These are phyloP conservation scores for Globisporangium megalacanthum DNA, from an alignment of 352 stramenopile species.

Conservation along the genomic window DNA sequence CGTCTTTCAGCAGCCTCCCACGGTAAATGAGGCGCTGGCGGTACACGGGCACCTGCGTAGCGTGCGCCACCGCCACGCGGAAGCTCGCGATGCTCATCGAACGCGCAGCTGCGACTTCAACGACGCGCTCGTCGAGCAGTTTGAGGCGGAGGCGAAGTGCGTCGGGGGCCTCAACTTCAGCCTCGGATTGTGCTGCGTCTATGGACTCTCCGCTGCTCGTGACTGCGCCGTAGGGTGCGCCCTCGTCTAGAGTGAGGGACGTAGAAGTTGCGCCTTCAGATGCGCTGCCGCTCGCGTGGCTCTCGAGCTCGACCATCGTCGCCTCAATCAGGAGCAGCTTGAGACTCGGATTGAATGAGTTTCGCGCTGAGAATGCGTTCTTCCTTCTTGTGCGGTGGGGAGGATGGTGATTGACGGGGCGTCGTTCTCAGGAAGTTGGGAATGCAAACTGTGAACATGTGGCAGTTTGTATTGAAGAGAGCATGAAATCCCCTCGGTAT, in stretches of 20 bases:
- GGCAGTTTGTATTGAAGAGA: too few species aligned
- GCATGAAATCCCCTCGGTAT: too few species aligned
- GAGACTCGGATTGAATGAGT: too few species aligned
- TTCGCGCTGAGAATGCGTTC: too few species aligned
- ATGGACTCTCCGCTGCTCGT: not conserved
- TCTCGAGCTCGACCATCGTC: slow-evolving; percentile 6
- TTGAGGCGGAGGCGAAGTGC: slow-evolving; percentile 43
- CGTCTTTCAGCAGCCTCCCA: slow-evolving; percentile 85
- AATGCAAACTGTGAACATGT: too few species aligned
- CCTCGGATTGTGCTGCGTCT: not conserved
- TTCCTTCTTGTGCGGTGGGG: too few species aligned
- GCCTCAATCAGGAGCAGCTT: too few species aligned
- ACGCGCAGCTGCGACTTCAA: slow-evolving; percentile 42
- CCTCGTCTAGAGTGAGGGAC: not conserved
- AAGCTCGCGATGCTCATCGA: slow-evolving; percentile 59
- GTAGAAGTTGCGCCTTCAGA: not conserved
- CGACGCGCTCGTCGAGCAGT: slow-evolving; percentile 72
- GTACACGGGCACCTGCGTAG: slow-evolving; percentile 47
- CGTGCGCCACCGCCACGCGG: slow-evolving; percentile 43
- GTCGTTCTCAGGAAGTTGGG: too few species aligned
- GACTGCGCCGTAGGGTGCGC: not conserved
- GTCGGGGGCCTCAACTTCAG: not conserved
- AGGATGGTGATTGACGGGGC: too few species aligned
- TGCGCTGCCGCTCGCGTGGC: not conserved
- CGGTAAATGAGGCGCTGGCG: slow-evolving; percentile 91